Base-by-base conservation (phyloP, 208 protist species). In the Crithidia mellificae region DNA sequence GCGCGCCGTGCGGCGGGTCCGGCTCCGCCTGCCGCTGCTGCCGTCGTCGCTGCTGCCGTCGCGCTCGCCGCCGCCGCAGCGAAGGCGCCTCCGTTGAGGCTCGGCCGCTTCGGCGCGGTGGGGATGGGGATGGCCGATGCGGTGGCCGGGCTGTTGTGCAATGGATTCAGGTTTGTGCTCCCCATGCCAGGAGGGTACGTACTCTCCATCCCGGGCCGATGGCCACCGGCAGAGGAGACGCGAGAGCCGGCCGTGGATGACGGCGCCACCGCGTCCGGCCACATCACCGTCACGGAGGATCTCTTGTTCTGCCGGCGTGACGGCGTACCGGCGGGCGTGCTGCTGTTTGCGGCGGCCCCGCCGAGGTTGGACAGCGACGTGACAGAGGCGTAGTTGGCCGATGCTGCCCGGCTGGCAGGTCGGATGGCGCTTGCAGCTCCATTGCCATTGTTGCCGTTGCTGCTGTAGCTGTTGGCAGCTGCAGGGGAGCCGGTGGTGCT, bases 281-380 rank as follows among this genome's bases (percentile, higher is more conserved):
- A 63, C 7, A 63, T 7, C 7, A 63, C 56, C 9, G 34, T 63
- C 24, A 63, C 56, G 5, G 56, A 63, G 15, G 41, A 49, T 2
- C 56, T 38, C 19, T 63, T 63, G 56, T 63, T 63, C 41, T 30
- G 56, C 27, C 56, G 56, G 4, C 56, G 56, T 3, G 43, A 51
- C 15, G 56, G 56, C 2, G 41, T 63, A 1, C 38, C 43, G 2
- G 56, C 27, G 1, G 41, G 12, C 14, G 22, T 61, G 54, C 19
- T 25, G 8, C 50, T n/a, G 2, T 6, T 27, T 6, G 12, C 38
- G 11, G 38, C 5, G 1, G 30, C 14, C 20, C 20, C 12, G n/a
- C 7, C 24, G 38, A 19, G n/a, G 38, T 44, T 44, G 24, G 30
- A 29, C 6, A 27, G 29, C n/a, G 46, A 51, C n/a, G 32, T 39